These are phyloP conservation scores for Ampelomyces quisqualis DNA, from an alignment of 2,329 filamentous ascomycete genomes.

Conservation along the genomic window DNA sequence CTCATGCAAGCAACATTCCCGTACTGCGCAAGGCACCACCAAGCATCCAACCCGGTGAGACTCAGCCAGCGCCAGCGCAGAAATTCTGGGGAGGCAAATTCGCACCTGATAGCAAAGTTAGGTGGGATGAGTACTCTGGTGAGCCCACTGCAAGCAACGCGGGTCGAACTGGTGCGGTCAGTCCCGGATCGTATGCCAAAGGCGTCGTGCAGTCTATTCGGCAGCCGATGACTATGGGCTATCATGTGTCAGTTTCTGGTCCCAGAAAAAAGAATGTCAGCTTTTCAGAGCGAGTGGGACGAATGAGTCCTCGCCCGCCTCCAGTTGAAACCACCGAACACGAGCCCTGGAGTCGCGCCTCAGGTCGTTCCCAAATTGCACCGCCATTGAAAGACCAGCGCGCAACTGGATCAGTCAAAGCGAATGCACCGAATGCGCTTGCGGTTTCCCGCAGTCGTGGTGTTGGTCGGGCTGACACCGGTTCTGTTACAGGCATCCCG, in stretches of 20 bases:
- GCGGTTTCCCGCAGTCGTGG: slow-evolving; percentile 21
- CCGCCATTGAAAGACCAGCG: slow-evolving; percentile 64
- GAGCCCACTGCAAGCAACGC: slow-evolving; percentile 59
- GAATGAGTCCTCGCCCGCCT: slow-evolving; percentile 26
- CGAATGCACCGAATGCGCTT: slow-evolving; percentile 30
- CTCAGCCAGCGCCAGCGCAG: slow-evolving; percentile 23
- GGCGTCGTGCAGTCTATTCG: slow-evolving; percentile 13
- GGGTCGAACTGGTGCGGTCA: slow-evolving; percentile 59
- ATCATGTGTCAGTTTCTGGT: slow-evolving; percentile 37
- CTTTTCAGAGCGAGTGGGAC: slow-evolving; percentile 31
- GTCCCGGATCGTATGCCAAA: slow-evolving; percentile 49
- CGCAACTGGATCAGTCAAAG: slow-evolving; percentile 21
- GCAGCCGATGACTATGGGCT: slow-evolving; percentile 36
- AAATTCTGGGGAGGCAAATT: slow-evolving; percentile 44
- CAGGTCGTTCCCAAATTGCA: slow-evolving; percentile 65
- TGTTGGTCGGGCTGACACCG: slow-evolving; percentile 31
- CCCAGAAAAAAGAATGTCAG: slow-evolving; percentile 33
- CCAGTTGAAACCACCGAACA: slow-evolving; percentile 49
- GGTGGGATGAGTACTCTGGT: slow-evolving; percentile 67
- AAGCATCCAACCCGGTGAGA: slow-evolving; percentile 19
- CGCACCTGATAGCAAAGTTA: slow-evolving; percentile 38
- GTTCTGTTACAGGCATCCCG: slow-evolving; percentile 30
- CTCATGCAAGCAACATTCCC: slow-evolving; percentile 32
- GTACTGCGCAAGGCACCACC: slow-evolving; percentile 38
- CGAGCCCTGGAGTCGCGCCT: slow-evolving; percentile 69